Base-by-base conservation (phyloP, 2,329 filamentous ascomycete species). In the Curvularia spicifera region DNA sequence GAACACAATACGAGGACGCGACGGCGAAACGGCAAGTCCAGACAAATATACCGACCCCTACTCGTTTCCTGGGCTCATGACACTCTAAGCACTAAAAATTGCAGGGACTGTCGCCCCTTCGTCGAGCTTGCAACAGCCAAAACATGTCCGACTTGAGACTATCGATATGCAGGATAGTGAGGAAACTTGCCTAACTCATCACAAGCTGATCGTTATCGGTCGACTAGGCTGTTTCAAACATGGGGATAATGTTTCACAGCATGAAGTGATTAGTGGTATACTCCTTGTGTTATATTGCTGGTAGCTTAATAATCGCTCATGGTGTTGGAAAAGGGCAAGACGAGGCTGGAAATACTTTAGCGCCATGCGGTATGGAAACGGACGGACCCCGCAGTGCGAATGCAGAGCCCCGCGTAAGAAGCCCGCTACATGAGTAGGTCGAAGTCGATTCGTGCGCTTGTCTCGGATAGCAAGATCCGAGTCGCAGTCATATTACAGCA, bases 131-230 rank as follows among this genome's bases (percentile, higher is more conserved):
- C 47, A n/a, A 61, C 65, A 68, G 67, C 69, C 61, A 71, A 69
- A 70, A 49, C 55, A 65, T 68, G 62, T 62, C 70, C 68, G 69
- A 60, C 31, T 59, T 57, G 51, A 59, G 60, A 55, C 3, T 71
- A 65, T 18, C 65, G 64, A 67, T 60, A 61, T 60, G 45, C 56
- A 26, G 31, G 18, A 13, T 55, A 58, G 4, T 51, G n/a, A 24
- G 7, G 58, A 59, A 63, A 47, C 46, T 35, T 49, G 26, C 40
- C 40, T 37, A 53, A 29, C 29, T 18, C 43, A 15, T 53, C 29
- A 1, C 13, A 15, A 9, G 5, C 18, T 37, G 1, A 33, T 18
- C 24, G 10, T 39, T 3, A 31, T 8, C 12, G 28, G 29, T 20
- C n/a, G 33, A 33, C n/a, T 15, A 10, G 35, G 15, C 5, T 3